Evolutionary conservation across 164 flowering plant species (phyloP), one percentile per base, ranked within the genome.

Genomic region (Amborella trichopoda): DNA sequence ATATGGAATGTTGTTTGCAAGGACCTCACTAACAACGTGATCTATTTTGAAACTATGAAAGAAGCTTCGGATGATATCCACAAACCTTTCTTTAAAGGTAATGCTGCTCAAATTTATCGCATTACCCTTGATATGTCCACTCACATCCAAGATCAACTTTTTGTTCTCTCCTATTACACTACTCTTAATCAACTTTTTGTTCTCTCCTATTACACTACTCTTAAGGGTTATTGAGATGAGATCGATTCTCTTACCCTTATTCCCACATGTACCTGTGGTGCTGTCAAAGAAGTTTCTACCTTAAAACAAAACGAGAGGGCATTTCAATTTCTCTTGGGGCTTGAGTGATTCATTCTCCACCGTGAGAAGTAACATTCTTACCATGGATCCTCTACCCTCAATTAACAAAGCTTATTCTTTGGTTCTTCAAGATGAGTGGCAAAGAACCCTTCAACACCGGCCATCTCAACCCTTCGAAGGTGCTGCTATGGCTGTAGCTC

Each of bases 91-190:
- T 11, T 17, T 12, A 38, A 20, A 21, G 33, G 40, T 20, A 30
- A 30, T 32, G 40, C 26, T 11, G 26, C 51, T 33, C 11, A 40
- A 19, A 32, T 48, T n/a, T 48, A 25, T 19, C 51, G 33, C 13
- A 19, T 48, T 18, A 16, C 21, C 12, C 20, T 11, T 5, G 16
- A 6, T 3, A 30, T 48, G 14, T 19, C 26, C 13, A 13, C 16
- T 10, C 26, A 30, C 13, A 2, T 5, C 6, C 39, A 48, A 14
- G 40, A 48, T 5, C 16, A 21, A 12, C 19, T 8, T 8, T 48
- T 26, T 3, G 40, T 48, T 16, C 12, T 18, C 5, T 3, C 16
- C n/a, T 30, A 48, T 33, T 33, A 19, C 40, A 48, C 51, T 3
- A 48, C 20, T 12, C n/a, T 48, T 3, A 41, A 41, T 3, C n/a